Base-by-base conservation (phyloP, 108 stramenopile genomes). In the Epithemia pelagica region DNA sequence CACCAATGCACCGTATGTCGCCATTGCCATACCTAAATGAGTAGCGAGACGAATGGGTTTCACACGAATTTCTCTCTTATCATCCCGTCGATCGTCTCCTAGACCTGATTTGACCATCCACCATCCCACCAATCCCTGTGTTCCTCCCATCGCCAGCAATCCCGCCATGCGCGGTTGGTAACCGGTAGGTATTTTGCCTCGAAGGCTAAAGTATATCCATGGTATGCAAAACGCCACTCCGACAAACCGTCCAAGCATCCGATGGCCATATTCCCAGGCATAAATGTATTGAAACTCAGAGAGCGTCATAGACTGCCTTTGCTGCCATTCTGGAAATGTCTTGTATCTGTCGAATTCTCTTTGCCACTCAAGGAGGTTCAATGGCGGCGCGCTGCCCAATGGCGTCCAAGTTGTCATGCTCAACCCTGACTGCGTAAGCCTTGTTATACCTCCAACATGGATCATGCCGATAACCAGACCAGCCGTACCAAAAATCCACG, bases 81-180 rank as follows among this genome's bases (percentile, higher is more conserved):
- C 92, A 19, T 72, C 82, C 8, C 85, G 72, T 30, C 94, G 88
- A 73, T 97, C 95, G 59, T 96, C 86, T 29, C 96, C 95, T 28
- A 99, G 74, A 20, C 99, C 99, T 24, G 86, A 89, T 81, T 95
- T 92, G 52, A 99, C 99, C 99, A 99, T 99, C 99, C 99, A 99
- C 99, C 99, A 99, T 24, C 99, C 99, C 21, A 99, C 95, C 55
- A 97, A 70, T 0, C 99, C 99, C 78, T 99, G 98, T 1, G 90
- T 88, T 8, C 96, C 98, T 24, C 99, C 99, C 84, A 99, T 90
- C 61, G 88, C 93, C 58, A 95, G 78, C 29, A 98, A 73, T 29
- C 82, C 82, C 3, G 84, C 85, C 64, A 97, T 82, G 27, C 88
- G 77, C 2, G 74, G 74, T 68, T 91, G 86, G 67, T 95, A 95